Conservation (phyloP, 2,329 filamentous ascomycete genomes). For the Periconia macrospinosa region DNA sequence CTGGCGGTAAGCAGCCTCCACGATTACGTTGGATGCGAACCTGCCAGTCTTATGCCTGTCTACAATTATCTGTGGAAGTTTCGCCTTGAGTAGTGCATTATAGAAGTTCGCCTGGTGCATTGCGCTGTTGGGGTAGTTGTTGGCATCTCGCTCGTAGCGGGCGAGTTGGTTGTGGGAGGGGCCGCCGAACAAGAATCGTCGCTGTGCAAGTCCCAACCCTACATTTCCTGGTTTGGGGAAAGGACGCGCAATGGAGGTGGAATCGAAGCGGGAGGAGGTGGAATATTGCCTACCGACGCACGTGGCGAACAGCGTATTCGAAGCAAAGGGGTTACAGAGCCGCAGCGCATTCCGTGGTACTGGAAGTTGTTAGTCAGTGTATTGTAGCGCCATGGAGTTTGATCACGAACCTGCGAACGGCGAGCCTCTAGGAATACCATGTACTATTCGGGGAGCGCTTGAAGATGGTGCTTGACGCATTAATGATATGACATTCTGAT, state of each 20-base stretch:
- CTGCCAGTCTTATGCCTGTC: constrained; percentile 85
- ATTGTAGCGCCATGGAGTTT: neutral
- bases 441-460: constrained; percentile 10
- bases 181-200: constrained; percentile 49
- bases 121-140: constrained; percentile 85
- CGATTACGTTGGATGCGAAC: constrained; percentile 77
- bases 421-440: constrained; percentile 15
- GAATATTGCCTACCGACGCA: constrained; percentile 42
- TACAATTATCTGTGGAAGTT: constrained; percentile 90
- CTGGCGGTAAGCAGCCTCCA: constrained; percentile 77
- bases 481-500: constrained; percentile 47
- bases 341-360: constrained; percentile 37
- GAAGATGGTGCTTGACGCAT: constrained; percentile 15
- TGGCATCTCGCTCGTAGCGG: constrained; percentile 86
- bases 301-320: constrained; percentile 24
- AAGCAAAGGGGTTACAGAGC: constrained; percentile 38
- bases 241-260: constrained; percentile 32
- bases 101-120: constrained; percentile 94
- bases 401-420: constrained; percentile 24
- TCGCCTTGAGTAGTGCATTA: constrained; percentile 82
- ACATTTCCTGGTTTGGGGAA: constrained; percentile 34
- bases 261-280: constrained; percentile 39
- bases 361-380: constrained; percentile 13
- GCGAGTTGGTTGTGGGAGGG: constrained; percentile 68
- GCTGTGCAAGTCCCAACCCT: constrained; percentile 46